Evolutionary conservation across 176 grass and related monocot genomes (phyloP), one percentile per base, ranked within the genome.

Genomic region (Rhynchospora pubera): DNA sequence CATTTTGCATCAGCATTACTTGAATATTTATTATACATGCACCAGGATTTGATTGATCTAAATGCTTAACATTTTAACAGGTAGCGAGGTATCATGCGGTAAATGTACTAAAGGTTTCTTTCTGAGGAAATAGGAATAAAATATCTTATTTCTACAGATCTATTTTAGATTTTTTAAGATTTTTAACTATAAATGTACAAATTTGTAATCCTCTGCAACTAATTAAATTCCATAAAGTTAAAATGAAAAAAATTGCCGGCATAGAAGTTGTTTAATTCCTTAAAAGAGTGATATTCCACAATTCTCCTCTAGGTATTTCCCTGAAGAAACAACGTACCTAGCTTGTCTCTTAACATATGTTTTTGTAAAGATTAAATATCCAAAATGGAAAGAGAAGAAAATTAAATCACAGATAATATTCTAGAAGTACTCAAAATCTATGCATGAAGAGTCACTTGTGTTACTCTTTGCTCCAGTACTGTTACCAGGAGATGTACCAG

Each of bases 361-460:
- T 34, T 34, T 77, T 56, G 48, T 4, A 24, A 46, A 77, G 28
- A 62, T 62, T 42, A 30, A 74, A 62, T 62, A 84, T 22, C 68
- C 50, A 75, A 63, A 74, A 83, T 50, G 77, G 47, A 13, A 5
- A 22, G 5, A 75, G 8, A 45, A 62, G 22, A 2, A 23, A 62
- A 66, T 14, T 68, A 15, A 2, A 12, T 61, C 11, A 85, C 51
- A 55, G 42, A 78, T 85, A 61, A 45, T 42, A 42, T 55, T 78
- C 85, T 92, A 93, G 77, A 93, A 90, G 50, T 86, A 93, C 82
- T 88, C 81, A 65, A 90, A 93, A 72, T 86, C 84, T 82, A 57
- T 28, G 34, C 65, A 21, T 8, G 83, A 88, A 30, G 75, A 24
- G 22, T 85, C 57, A 58, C 28, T 50, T 44, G 59, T 43, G 70